Conservation (phyloP, 352 stramenopile genomes). For the Saprolegnia parasitica region DNA sequence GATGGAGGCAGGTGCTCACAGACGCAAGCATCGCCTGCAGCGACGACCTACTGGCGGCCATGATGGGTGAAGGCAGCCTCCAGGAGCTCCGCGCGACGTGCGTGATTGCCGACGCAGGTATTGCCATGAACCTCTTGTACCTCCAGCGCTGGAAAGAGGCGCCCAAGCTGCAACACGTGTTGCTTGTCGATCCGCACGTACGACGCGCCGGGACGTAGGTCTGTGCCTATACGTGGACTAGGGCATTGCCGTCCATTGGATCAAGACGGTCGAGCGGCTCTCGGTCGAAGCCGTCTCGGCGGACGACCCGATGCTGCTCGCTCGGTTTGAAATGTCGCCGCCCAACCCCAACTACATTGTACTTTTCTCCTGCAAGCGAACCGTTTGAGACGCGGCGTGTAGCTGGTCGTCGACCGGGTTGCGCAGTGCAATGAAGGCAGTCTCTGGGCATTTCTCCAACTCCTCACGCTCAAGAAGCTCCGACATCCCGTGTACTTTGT, state of each 20-base stretch:
- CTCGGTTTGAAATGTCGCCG: constrained; percentile 28
- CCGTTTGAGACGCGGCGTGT: not conserved
- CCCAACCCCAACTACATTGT: constrained; percentile 24
- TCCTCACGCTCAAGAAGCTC: not conserved
- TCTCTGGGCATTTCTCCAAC: constrained; percentile 13
- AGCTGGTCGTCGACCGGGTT: constrained; percentile 24
- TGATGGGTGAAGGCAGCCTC: constrained; percentile 33
- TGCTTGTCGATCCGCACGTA: constrained; percentile 47
- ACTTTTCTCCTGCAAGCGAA: not conserved
- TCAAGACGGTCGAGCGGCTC: constrained; percentile 19
- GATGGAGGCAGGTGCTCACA: constrained; percentile 35
- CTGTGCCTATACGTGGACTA: not conserved
- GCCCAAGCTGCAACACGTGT: constrained; percentile 42
- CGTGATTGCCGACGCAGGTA: constrained; percentile 18
- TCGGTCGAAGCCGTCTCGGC: constrained; percentile 23
- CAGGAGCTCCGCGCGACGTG: constrained; percentile 23
- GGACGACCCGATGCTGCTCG: constrained; percentile 27
- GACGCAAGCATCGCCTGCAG: constrained; percentile 29
- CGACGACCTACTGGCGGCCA: constrained; percentile 34
- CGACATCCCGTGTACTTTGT: constrained; percentile 21
- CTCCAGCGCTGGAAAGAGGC: constrained; percentile 38
- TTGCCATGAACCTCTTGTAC: constrained; percentile 46
- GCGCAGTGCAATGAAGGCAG: constrained; percentile 6
- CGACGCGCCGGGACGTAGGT: not conserved
- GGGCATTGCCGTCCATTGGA: constrained; percentile 16